These are phyloP conservation scores for Aspergillus affinis DNA, from an alignment of 495 filamentous ascomycete species.

Conservation along the genomic window DNA sequence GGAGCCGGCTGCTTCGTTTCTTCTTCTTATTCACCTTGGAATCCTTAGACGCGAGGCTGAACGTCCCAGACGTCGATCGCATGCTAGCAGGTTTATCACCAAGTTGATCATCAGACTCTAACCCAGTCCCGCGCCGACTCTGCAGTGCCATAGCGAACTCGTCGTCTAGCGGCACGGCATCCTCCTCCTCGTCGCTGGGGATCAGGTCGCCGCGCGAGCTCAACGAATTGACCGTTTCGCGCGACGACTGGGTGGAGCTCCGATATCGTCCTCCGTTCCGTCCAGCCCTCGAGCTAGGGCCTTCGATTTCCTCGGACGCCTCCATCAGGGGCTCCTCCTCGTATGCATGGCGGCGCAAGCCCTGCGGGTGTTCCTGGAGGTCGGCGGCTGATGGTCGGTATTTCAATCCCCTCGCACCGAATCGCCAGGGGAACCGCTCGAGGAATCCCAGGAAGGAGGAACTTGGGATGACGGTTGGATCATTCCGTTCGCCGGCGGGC, in stretches of 20 bases:
- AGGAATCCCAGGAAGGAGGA: conserved; percentile 86
- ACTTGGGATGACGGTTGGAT: conserved; percentile 89
- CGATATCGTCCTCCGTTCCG: conserved; percentile 57
- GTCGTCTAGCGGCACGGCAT: conserved; percentile 90
- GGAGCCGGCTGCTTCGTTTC: conserved; percentile 25
- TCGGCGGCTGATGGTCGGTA: conserved; percentile 92
- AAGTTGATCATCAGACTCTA: conserved; percentile 65
- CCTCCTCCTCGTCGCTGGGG: conserved; percentile 88
- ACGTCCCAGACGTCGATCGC: conserved; percentile 53
- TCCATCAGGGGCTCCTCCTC: conserved; percentile 77
- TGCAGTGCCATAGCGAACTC: conserved; percentile 83
- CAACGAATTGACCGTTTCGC: conserved; percentile 80
- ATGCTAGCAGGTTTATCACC: conserved; percentile 69
- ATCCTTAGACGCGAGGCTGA: conserved; percentile 52
- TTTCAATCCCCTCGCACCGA: conserved; percentile 73
- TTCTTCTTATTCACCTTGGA: conserved; percentile 35
- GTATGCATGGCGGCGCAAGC: conserved; percentile 37
- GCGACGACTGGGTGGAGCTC: conserved; percentile 79
- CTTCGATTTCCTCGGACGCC: conserved; percentile 51
- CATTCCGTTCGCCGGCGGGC: conserved; percentile 55
- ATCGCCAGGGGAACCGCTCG: conserved; percentile 77
- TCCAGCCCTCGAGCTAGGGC: conserved; percentile 20
- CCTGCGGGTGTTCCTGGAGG: conserved; percentile 81
- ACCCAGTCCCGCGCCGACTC: conserved; percentile 56
- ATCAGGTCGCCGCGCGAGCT: conserved; percentile 94